These are phyloP conservation scores for Cyberlindnera sargentensis DNA, from an alignment of 805 yeast genomes.

Conservation along the genomic window DNA sequence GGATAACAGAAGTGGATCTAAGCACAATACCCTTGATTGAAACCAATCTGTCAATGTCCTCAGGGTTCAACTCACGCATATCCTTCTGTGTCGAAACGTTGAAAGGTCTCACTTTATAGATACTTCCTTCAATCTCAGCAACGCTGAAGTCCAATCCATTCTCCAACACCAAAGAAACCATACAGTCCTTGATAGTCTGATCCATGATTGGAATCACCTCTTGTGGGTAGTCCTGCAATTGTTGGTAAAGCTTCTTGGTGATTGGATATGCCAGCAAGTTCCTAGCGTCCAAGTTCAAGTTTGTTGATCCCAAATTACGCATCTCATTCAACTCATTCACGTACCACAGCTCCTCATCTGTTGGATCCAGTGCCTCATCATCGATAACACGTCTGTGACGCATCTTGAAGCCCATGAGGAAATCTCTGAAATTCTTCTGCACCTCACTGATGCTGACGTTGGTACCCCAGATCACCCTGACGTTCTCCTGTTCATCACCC, in stretches of 20 bases:
- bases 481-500: constrained; percentile 55
- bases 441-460: constrained; percentile 90
- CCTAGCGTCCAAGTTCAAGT: constrained; percentile 76
- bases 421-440: constrained; percentile 70
- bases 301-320: constrained; percentile 73
- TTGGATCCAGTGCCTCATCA: constrained; percentile 30
- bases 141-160: constrained; percentile 41
- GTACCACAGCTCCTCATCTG: constrained; percentile 70
- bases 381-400: constrained; percentile 56
- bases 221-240: constrained; percentile 87
- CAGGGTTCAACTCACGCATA: constrained; percentile 89
- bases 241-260: constrained; percentile 75
- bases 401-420: constrained; percentile 75
- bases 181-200: constrained; percentile 84
- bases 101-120: constrained; percentile 86
- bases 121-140: constrained; percentile 67
- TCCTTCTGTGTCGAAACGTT: constrained; percentile 70
- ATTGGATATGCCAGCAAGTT: constrained; percentile 71
- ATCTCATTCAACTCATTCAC: constrained; percentile 65
- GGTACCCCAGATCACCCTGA: constrained; percentile 97
- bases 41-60: constrained; percentile 89
- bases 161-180: constrained; percentile 66
- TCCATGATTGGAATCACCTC: constrained; percentile 98
- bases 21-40: constrained; percentile 86
- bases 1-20: constrained; percentile 84